phyloP scores from a whole-genome alignment of 2,329 filamentous ascomycete genomes.

The Colletotrichum chrysophilum region DNA sequence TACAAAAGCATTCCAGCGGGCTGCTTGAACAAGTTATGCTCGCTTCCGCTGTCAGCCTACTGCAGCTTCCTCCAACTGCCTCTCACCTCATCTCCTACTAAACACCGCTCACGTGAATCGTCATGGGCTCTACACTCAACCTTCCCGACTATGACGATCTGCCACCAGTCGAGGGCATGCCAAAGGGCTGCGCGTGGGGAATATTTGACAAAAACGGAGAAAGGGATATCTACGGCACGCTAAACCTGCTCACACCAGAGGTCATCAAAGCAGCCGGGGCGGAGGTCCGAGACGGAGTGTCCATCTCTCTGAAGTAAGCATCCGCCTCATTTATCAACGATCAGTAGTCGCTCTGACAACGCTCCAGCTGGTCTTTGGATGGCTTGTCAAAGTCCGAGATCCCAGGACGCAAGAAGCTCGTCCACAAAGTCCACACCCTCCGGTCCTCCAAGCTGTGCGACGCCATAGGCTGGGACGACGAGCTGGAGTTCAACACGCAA shows the following conservation, averaged over 20 bases:
- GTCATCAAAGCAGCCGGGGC: constrained; percentile 44
- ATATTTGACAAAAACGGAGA: constrained; percentile 54
- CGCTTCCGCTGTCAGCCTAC: fast-evolving
- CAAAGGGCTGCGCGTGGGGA: constrained; percentile 57
- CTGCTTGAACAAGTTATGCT: not conserved
- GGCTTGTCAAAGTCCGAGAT: constrained; percentile 39
- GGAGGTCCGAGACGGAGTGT: constrained; percentile 52
- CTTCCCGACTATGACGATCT: constrained; percentile 51
- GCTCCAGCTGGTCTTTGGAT: constrained; percentile 46
- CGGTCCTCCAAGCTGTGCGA: constrained; percentile 31
- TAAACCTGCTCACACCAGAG: constrained; percentile 56
- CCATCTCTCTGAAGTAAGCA: constrained; percentile 57
- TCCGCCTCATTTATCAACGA: not conserved
- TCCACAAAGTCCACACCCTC: constrained; percentile 42
- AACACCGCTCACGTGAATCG: no score
- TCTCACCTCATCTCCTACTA: no score
- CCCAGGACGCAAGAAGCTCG: constrained; percentile 36
- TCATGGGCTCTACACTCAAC: not conserved
- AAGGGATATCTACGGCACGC: constrained; percentile 55
- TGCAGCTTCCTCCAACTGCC: no score
- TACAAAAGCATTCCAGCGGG: no score
- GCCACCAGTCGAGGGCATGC: constrained; percentile 46
- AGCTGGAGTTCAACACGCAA: constrained; percentile 62
- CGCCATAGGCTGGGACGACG: constrained; percentile 48
- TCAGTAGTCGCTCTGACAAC: not conserved